These are phyloP conservation scores for Blastobotrys arbuscula DNA, from an alignment of 1,139 yeast genomes.

Conservation along the genomic window DNA sequence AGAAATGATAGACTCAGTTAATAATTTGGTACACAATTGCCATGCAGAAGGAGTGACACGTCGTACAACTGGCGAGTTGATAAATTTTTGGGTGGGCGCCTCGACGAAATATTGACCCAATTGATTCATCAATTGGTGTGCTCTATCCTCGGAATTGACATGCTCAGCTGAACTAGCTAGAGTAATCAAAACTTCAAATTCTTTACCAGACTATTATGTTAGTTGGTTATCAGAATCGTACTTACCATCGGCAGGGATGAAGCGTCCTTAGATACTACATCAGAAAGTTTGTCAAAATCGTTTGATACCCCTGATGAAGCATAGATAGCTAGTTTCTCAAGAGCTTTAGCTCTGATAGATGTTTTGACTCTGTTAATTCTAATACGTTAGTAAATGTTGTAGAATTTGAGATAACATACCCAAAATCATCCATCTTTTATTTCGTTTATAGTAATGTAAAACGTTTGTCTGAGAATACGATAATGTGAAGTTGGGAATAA, in stretches of 20 bases:
- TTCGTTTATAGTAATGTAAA: background rate
- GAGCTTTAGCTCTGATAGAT: constrained; percentile 53
- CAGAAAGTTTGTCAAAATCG: constrained; percentile 22
- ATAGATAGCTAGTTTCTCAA: constrained; percentile 43
- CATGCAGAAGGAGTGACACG: constrained; percentile 42
- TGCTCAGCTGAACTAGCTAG: constrained; percentile 49
- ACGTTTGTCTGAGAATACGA: background rate
- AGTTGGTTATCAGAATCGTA: background rate
- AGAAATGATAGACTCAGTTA: constrained; percentile 35
- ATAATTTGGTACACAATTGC: constrained; percentile 39
- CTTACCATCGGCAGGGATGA: constrained; percentile 26
- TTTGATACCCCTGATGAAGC: constrained; percentile 28
- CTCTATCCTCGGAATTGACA: constrained; percentile 44
- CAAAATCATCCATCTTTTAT: constrained; percentile 29
- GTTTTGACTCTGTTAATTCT: constrained; percentile 28
- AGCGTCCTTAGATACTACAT: constrained; percentile 22
- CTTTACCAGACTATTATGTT: constrained; percentile 37
- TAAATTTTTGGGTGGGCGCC: constrained; percentile 50
- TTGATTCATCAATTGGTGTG: constrained; percentile 46
- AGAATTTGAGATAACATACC: constrained; percentile 20
- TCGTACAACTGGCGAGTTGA: constrained; percentile 41
- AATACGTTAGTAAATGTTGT: background rate
- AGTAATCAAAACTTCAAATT: constrained; percentile 67
- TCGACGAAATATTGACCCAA: constrained; percentile 56
- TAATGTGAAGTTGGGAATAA: background rate